Conservation (phyloP, 331 rosid genomes). For the Ulmus americana region DNA sequence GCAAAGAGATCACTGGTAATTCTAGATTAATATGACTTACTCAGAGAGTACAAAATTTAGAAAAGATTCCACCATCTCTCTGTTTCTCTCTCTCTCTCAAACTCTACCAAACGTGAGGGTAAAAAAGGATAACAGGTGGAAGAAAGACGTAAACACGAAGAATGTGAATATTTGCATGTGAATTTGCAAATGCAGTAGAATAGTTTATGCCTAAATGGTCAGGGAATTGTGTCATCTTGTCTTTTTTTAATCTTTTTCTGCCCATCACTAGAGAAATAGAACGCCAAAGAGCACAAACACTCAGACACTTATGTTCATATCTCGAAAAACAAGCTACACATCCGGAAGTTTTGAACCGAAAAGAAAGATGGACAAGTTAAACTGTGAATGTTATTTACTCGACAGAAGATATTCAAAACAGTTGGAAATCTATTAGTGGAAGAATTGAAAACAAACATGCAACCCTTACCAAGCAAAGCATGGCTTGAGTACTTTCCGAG, state of each 20-base stretch:
- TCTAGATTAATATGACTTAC: neutral
- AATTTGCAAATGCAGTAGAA: too few species aligned
- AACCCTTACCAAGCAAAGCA: conserved; percentile 89
- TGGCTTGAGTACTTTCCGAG: conserved; percentile 87
- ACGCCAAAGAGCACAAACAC: too few species aligned
- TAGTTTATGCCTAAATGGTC: too few species aligned
- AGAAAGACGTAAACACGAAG: neutral
- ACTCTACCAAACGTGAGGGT: too few species aligned
- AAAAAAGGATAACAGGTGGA: neutral
- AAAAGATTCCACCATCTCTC: neutral
- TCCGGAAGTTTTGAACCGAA: neutral
- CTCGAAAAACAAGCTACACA: neutral
- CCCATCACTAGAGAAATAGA: too few species aligned
- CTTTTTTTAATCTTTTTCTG: too few species aligned
- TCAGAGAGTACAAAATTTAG: neutral
- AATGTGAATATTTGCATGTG: too few species aligned
- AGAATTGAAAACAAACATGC: conserved; percentile 12
- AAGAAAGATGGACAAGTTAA: neutral
- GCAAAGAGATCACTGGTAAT: neutral
- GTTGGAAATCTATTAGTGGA: neutral
- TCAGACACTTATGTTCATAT: neutral
- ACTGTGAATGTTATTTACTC: neutral
- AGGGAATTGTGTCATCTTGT: too few species aligned
- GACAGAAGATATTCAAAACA: neutral
- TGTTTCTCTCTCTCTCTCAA: too few species aligned